These are phyloP conservation scores for Penicillium daleae DNA, from an alignment of 495 filamentous ascomycete genomes.

Conservation along the genomic window DNA sequence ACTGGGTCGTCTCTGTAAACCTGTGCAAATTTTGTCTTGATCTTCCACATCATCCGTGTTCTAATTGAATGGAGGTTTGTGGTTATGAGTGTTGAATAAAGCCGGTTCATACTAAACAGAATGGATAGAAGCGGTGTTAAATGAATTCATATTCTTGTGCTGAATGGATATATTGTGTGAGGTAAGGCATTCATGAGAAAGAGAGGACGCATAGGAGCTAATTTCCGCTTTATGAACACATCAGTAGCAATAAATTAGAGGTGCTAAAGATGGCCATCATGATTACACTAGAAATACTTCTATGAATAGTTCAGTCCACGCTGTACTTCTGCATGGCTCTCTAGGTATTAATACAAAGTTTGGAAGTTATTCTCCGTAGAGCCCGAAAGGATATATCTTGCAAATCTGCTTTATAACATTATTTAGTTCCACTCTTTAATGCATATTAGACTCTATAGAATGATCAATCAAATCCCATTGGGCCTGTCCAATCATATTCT, in stretches of 20 bases:
- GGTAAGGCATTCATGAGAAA: not conserved
- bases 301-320: too few relatives aligned
- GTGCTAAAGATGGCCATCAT: not conserved
- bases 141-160: too few relatives aligned
- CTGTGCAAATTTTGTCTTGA: not conserved
- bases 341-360: too few relatives aligned
- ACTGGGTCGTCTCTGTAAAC: not conserved
- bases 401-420: not conserved
- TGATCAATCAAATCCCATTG: not conserved
- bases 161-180: not conserved
- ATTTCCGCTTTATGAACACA: not conserved
- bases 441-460: not conserved
- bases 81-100: not conserved
- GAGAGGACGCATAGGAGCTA: not conserved
- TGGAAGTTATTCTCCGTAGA: too few relatives aligned
- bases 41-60: not conserved
- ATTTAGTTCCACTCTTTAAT: not conserved
- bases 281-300: not conserved
- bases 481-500: not conserved
- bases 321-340: too few relatives aligned
- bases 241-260: not conserved
- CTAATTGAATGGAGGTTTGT: not conserved
- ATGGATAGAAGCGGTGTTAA: too few relatives aligned
- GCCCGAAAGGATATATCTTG: not conserved
- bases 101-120: too few relatives aligned